Conservation (phyloP, 495 filamentous ascomycete genomes). For the Umbilicaria muhlenbergii region DNA sequence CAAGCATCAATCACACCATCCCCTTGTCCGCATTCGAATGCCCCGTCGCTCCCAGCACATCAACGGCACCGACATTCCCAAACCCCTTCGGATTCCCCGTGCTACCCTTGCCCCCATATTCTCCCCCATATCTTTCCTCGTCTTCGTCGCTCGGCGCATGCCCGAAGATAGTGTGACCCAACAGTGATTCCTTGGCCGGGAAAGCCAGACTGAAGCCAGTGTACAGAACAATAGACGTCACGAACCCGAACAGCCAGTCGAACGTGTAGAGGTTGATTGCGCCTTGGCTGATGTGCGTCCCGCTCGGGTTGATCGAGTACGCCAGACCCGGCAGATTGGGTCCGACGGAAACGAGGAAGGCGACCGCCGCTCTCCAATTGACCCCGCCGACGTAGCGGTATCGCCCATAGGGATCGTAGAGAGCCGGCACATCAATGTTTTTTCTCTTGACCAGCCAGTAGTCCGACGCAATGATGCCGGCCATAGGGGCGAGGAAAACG, state of each 20-base stretch:
- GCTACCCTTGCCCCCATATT: too few relatives aligned
- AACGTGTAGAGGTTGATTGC: slow-evolving; percentile 27
- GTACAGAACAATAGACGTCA: too few relatives aligned
- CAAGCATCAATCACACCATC: too few relatives aligned
- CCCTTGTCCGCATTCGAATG: too few relatives aligned
- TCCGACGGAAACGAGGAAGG: slow-evolving; percentile 16
- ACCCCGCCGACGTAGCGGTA: slow-evolving; percentile 16
- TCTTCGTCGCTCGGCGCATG: too few relatives aligned
- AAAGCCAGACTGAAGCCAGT: too few relatives aligned
- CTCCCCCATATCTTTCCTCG: too few relatives aligned
- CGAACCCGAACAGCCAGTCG: slow-evolving; percentile 35
- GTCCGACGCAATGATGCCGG: slow-evolving; percentile 31
- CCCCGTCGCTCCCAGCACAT: too few relatives aligned
- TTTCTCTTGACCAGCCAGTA: slow-evolving; percentile 31
- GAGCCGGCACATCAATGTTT: slow-evolving; percentile 29
- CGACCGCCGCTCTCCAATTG: slow-evolving; percentile 17
- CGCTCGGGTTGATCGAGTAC: slow-evolving; percentile 17
- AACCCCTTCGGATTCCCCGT: too few relatives aligned
- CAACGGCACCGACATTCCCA: too few relatives aligned
- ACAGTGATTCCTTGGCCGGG: too few relatives aligned
- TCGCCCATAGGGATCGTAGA: slow-evolving; percentile 35
- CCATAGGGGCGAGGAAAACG: slow-evolving; percentile 20
- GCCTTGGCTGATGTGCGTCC: neutral
- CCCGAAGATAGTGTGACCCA: too few relatives aligned
- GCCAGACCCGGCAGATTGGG: slow-evolving; percentile 25